Percentiles rank a stretch among this genome's conserved stretches.
These are phyloP conservation scores for Xylariaceae sp. DNA, from an alignment of 2,329 filamentous ascomycete species.

Conservation along the genomic window DNA sequence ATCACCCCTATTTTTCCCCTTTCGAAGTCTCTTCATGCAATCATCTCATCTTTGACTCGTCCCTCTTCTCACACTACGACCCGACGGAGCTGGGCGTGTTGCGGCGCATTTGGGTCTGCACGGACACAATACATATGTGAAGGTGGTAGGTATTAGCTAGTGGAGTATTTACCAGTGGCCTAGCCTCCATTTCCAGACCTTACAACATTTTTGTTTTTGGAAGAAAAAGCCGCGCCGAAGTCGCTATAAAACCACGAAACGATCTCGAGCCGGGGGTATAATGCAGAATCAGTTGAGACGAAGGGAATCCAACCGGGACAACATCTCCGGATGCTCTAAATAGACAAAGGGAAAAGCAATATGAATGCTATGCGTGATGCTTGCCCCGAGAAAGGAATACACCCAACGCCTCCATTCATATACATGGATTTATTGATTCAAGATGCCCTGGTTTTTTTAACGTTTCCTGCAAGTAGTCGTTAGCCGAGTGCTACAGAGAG, in stretches of 20 bases:
- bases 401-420: conserved; percentile 1
- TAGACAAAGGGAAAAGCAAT: conserved; percentile 8
- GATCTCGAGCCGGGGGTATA: conserved; percentile 31
- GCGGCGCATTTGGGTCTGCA: conserved; percentile 1
- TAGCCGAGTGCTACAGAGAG: not conserved
- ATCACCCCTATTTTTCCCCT: no score
- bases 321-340: conserved; percentile 17
- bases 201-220: conserved; percentile 13
- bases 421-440: not conserved
- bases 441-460: not conserved
- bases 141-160: conserved; percentile 15
- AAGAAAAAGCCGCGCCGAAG: conserved; percentile 23
- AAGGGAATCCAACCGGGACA: conserved; percentile 19
- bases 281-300: conserved; percentile 29
- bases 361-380: conserved; percentile 8
- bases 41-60: conserved; percentile 21
- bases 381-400: not conserved
- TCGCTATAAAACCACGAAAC: conserved; percentile 24
- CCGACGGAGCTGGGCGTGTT: no score
- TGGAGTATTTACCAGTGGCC: conserved; percentile 3
- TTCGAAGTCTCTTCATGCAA: conserved; percentile 10
- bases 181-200: conserved; percentile 4
- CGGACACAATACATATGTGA: conserved; percentile 4
- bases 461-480: not conserved
- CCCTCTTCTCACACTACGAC: not conserved